These are phyloP conservation scores for Racocetra persica DNA, from an alignment of 371 early-diverging fungal genomes.

Conservation along the genomic window DNA sequence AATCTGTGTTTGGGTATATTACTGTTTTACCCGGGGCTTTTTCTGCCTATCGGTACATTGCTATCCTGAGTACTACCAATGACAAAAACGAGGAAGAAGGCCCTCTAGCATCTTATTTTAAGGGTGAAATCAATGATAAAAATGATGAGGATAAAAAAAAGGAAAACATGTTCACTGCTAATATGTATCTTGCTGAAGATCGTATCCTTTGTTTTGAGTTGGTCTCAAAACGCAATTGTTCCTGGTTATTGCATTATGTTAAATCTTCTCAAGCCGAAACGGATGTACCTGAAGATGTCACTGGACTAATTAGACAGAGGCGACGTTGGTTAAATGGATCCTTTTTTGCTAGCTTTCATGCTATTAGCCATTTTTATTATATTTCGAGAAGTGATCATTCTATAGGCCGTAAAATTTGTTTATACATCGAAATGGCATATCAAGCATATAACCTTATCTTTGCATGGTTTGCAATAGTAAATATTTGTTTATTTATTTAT, in stretches of 20 bases:
- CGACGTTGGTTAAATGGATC: slow-evolving; percentile 96
- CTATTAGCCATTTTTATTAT: slow-evolving; percentile 78
- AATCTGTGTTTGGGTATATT: slow-evolving; percentile 96
- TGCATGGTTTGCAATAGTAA: slow-evolving; percentile 81
- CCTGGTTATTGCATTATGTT: slow-evolving; percentile 77
- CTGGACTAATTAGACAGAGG: slow-evolving; percentile 91
- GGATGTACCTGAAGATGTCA: slow-evolving; percentile 82
- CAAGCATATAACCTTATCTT: slow-evolving; percentile 74
- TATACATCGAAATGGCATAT: slow-evolving; percentile 77
- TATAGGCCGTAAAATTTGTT: slow-evolving; percentile 64
- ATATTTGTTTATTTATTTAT: slow-evolving; percentile 48
- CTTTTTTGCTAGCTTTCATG: slow-evolving; percentile 92
- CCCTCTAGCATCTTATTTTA: slow-evolving; percentile 90
- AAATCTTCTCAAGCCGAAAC: slow-evolving; percentile 55
- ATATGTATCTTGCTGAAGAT: slow-evolving; percentile 52
- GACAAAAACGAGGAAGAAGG: slow-evolving; percentile 57
- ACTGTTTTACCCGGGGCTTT: slow-evolving; percentile 97
- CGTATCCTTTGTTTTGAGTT: slow-evolving; percentile 92
- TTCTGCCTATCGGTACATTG: slow-evolving; percentile 92
- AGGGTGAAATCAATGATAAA: slow-evolving; percentile 91
- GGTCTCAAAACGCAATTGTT: slow-evolving; percentile 76
- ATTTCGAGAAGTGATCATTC: slow-evolving; percentile 78
- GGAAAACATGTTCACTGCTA: slow-evolving; percentile 81
- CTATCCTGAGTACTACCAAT: slow-evolving; percentile 75
- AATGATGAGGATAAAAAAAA: slow-evolving; percentile 65